Evolutionary conservation across 129 eudicot species (phyloP).

Genomic region (Ambrosia trifida): DNA sequence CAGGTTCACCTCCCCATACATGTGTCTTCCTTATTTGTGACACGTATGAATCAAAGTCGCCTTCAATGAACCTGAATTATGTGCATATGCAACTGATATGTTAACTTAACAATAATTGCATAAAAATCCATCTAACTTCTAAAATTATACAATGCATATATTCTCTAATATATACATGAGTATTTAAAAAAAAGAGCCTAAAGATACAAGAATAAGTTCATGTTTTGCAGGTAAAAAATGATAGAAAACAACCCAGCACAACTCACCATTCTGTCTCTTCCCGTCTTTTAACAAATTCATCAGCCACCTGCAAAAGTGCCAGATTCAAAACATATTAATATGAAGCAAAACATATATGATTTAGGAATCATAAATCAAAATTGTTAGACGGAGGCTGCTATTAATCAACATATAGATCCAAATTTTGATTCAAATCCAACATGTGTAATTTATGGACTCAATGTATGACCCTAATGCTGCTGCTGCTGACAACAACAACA

Average conservation of each 20-base stretch:
- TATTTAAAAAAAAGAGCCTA: background rate
- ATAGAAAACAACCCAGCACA: background rate
- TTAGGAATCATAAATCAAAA: background rate
- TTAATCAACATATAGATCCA: too few relatives aligned
- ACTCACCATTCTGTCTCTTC: conserved; percentile 94
- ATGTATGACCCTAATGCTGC: too few relatives aligned
- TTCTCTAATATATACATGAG: too few relatives aligned
- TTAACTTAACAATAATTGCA: background rate
- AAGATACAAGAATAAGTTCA: background rate
- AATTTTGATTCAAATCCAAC: too few relatives aligned
- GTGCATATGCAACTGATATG: background rate
- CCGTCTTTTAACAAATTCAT: conserved; percentile 85
- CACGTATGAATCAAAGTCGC: conserved; percentile 83
- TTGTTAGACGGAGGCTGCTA: background rate
- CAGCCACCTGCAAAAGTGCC: conserved; percentile 64
- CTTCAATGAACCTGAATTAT: conserved; percentile 82
- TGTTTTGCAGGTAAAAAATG: background rate
- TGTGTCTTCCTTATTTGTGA: conserved; percentile 81
- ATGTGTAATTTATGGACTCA: too few relatives aligned
- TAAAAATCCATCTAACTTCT: background rate
- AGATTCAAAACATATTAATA: conserved; percentile 20
- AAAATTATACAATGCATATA: conserved; percentile 3
- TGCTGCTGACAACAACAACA: too few relatives aligned
- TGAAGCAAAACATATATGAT: conserved; percentile 7
- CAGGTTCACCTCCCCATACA: conserved; percentile 99